Base-by-base conservation (phyloP, 2,329 filamentous ascomycete species). In the Arthrinium phaeospermum region DNA sequence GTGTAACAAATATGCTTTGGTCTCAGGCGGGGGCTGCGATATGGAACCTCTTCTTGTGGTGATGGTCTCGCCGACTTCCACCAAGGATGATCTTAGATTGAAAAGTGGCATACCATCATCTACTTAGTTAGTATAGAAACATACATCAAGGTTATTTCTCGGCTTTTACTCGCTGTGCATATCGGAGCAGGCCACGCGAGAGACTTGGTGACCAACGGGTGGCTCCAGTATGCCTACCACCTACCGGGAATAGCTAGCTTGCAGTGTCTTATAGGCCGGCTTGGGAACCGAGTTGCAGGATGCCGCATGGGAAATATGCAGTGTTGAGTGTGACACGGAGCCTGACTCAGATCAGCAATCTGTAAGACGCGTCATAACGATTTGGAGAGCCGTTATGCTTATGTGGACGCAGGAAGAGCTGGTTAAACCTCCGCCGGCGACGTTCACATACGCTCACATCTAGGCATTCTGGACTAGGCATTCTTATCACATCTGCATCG, bases 201-300 rank as follows among this genome's bases (percentile, higher is more conserved):
- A 57, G 27, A 57, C 30, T 19, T 37, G 53, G 22, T 37, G 34
- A 22, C 30, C 53, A 61, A 37, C 22, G 53, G 10, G 34, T n/a
- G n/a, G 30, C 46, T 45, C 64, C 70, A 49, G 68, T 69, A 27
- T 8, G 46, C 22, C 47, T 72, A 70, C 68, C 67, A 70, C 49
- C 71, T 70, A 61, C 71, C 68, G 47, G 47, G 67, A 53, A 72
- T 16, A 46, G 67, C 67, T 72, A 72, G 71, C 68, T 37, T 3
- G 34, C 19, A 3, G 27, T 49, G n/a, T 44, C 19, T 44, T 61
- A 57, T 71, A 70, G 71, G 71, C 19, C 53, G 41, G 69, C 19
- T 24, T 44, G 13, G 44, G 14, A 37, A 3, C 13, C 34, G 16
- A n/a, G 57, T 34, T 64, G 34, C 57, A 64, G 57, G 57, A 22